Percentiles rank a stretch among this genome's conserved stretches.
Conservation (phyloP, 2,329 filamentous ascomycete species). For the Pestalotiopsis sp. region DNA sequence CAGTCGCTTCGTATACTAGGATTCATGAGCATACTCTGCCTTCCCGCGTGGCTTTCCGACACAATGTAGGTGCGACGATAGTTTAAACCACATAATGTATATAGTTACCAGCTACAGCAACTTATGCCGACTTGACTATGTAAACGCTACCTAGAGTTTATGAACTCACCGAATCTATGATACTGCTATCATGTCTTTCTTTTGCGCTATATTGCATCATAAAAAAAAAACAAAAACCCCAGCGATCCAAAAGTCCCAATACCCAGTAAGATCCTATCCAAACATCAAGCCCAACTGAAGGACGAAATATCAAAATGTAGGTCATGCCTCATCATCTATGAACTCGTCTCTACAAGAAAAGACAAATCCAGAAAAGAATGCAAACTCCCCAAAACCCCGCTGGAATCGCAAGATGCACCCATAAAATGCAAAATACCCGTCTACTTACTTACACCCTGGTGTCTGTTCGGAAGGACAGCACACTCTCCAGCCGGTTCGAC, state of each 20-base stretch:
- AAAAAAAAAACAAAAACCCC: background rate
- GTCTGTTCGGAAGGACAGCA: background rate
- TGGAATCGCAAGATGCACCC: background rate
- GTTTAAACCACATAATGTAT: background rate
- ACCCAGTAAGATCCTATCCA: background rate
- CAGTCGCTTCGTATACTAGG: background rate
- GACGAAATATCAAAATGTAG: background rate
- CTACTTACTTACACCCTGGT: background rate
- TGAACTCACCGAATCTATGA: background rate
- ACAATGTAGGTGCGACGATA: too few relatives aligned
- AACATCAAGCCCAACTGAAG: background rate
- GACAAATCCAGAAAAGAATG: background rate
- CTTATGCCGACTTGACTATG: background rate
- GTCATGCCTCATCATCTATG: background rate
- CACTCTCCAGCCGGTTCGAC: slow-evolving; percentile 3
- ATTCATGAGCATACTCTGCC: background rate
- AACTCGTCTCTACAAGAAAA: background rate
- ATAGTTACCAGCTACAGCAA: background rate
- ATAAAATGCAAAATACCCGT: background rate
- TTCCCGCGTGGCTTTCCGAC: too few relatives aligned
- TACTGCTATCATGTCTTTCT: background rate
- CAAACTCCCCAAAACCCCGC: background rate
- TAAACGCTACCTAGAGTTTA: background rate
- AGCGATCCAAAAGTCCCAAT: background rate
- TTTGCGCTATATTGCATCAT: background rate